Evolutionary conservation across 2,329 filamentous ascomycete genomes (phyloP), one percentile per base, ranked within the genome.

Genomic region (Talaromyces sp.): DNA sequence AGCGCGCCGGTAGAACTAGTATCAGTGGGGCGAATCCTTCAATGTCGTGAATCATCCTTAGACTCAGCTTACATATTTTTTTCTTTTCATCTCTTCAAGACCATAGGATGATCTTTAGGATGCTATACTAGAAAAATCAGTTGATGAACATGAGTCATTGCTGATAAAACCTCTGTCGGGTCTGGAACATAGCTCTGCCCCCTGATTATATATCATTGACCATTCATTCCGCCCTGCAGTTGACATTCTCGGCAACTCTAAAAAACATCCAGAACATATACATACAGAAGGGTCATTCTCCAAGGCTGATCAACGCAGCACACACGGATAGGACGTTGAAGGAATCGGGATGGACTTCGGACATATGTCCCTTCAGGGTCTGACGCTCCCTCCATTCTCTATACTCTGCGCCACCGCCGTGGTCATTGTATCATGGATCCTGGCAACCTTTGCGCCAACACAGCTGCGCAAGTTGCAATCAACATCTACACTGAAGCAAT

Each of bases 401-500:
- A 31, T 61, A 11, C 25, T 61, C 7, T 44, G n/a, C 54, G 50
- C 58, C n/a, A 39, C 37, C 21, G 44, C 44, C 31, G 42, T 64
- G 21, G 28, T 61, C 37, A 39, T 64, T 40, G 23, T 50, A 40
- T 56, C 50, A 39, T 50, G 55, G 25, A 59, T 62, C 35, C 18
- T 60, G 5, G 56, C 23, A n/a, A 31, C 37, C 18, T 25, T 64
- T 42, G 31, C 58, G 28, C 39, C 54, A 21, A 42, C 63, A 48
- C 59, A 33, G 21, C 25, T 62, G 28, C 46, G 60, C 60, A 55
- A 62, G 44, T 23, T 62, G 0, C 33, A 52, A 40, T 57, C 58
- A 25, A 25, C 44, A 6, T 35, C 16, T 44, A 18, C 23, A 14
- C 8, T 58, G 37, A n/a, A 14, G 33, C 35, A 11, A 37, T 23